These are phyloP conservation scores for Colletotrichum sp. DNA, from an alignment of 2,329 filamentous ascomycete genomes.

Conservation along the genomic window DNA sequence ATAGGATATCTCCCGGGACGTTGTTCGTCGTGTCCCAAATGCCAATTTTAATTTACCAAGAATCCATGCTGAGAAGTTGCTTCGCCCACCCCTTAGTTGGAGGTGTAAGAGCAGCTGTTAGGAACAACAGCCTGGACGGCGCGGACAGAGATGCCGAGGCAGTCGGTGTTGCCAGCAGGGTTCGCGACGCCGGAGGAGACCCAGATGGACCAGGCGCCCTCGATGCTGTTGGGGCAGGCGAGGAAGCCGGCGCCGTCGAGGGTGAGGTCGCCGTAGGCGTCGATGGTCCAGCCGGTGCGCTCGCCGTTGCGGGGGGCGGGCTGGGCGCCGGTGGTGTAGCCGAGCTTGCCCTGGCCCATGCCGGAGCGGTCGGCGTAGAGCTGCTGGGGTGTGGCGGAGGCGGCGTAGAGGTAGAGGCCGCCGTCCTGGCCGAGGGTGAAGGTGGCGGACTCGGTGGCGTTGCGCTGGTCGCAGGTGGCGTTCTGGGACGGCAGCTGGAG, in stretches of 20 bases:
- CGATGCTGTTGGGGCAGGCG: slow-evolving; percentile 56
- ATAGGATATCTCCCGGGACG: neutral
- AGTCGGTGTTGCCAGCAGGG: slow-evolving; percentile 41
- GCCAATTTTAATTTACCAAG: neutral
- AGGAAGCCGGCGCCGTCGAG: slow-evolving; percentile 51
- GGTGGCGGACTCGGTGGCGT: slow-evolving; percentile 46
- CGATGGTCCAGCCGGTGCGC: slow-evolving; percentile 51
- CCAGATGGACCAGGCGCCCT: slow-evolving; percentile 48
- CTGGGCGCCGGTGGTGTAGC: slow-evolving; percentile 54
- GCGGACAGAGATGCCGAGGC: slow-evolving; percentile 39
- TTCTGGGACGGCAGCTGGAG: slow-evolving; percentile 48
- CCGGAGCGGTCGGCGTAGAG: slow-evolving; percentile 61
- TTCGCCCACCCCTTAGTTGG: neutral
- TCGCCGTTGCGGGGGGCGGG: slow-evolving; percentile 45
- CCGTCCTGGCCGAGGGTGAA: slow-evolving; percentile 50
- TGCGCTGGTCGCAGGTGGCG: slow-evolving; percentile 51
- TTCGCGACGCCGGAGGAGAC: slow-evolving; percentile 31
- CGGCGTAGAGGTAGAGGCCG: slow-evolving; percentile 54
- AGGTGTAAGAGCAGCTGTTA: slow-evolving; percentile 41
- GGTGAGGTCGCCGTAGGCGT: slow-evolving; percentile 45
- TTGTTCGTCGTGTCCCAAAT: neutral
- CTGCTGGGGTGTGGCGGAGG: slow-evolving; percentile 48
- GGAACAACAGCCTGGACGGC: slow-evolving; percentile 33
- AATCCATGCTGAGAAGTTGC: neutral
- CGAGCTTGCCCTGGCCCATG: slow-evolving; percentile 62